Evolutionary conservation across 2,329 filamentous ascomycete genomes (phyloP).

Genomic region (Ophiostoma sp.): DNA sequence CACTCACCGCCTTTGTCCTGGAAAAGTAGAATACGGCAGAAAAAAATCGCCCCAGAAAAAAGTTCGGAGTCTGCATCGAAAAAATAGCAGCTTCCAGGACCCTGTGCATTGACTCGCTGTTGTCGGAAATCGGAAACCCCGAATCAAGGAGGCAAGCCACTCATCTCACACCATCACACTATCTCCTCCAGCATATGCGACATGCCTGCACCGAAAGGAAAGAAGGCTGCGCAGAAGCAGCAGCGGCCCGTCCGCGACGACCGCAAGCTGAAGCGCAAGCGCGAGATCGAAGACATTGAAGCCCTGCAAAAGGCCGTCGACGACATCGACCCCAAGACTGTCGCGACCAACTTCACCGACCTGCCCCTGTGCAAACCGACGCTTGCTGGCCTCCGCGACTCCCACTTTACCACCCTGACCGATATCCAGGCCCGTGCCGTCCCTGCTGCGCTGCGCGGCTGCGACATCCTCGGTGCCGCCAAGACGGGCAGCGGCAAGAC

Average conservation of each 20-base stretch:
- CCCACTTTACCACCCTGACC: constrained; percentile 84
- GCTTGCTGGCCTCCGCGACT: constrained; percentile 68
- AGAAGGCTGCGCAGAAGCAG: constrained; percentile 14
- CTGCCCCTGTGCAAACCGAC: constrained; percentile 83
- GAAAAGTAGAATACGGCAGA: constrained; percentile 22
- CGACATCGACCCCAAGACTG: constrained; percentile 49
- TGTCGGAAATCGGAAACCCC: background rate
- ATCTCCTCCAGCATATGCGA: background rate
- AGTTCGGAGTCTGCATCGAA: constrained; percentile 10
- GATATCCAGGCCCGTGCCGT: constrained; percentile 90
- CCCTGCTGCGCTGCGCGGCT: constrained; percentile 75
- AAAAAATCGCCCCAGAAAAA: constrained; percentile 12
- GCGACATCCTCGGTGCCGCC: constrained; percentile 86
- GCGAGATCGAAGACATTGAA: constrained; percentile 29
- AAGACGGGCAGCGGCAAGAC: constrained; percentile 98
- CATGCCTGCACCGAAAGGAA: constrained; percentile 22
- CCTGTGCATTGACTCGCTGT: background rate
- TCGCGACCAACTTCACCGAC: constrained; percentile 66
- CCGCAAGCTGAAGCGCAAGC: constrained; percentile 30
- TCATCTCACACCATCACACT: background rate
- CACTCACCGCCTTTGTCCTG: background rate
- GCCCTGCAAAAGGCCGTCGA: constrained; percentile 29
- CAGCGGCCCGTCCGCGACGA: constrained; percentile 23
- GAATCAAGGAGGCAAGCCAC: background rate
- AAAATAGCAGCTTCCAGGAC: constrained; percentile 3